Percentiles rank a stretch among this genome's conserved stretches.
phyloP scores from a whole-genome alignment of 108 stramenopile genomes.

The Discostella stelligeroides region DNA sequence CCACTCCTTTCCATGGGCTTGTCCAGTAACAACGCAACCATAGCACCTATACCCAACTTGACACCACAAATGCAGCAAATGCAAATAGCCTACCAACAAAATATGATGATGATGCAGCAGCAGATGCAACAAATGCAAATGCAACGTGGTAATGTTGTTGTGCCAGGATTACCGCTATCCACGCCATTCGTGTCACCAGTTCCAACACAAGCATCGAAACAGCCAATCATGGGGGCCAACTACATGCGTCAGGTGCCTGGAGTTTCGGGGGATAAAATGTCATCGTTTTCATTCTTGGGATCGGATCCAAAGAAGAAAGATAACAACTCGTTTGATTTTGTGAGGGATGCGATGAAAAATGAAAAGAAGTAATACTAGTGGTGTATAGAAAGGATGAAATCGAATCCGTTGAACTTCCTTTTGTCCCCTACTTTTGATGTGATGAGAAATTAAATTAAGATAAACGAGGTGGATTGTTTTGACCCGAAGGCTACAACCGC shows the following conservation, averaged over 20 bases:
- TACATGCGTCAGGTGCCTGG: conserved; percentile 60
- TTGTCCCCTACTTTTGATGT: no score
- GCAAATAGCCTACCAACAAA: conserved; percentile 84
- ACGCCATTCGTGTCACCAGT: neutral
- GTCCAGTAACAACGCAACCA: conserved; percentile 19
- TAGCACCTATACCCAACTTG: conserved; percentile 10
- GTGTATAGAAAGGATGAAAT: no score
- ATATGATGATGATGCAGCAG: conserved; percentile 77
- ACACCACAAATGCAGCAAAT: conserved; percentile 58
- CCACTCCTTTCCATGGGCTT: conserved; percentile 54
- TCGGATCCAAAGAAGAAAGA: conserved; percentile 56
- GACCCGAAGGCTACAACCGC: no score
- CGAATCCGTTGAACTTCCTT: no score
- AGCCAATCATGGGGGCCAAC: conserved; percentile 50
- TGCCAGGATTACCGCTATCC: conserved; percentile 6
- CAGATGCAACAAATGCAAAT: conserved; percentile 88
- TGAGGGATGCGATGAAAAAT: conserved; percentile 85
- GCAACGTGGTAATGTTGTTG: conserved; percentile 39
- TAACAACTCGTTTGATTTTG: conserved; percentile 83
- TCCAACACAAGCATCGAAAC: neutral
- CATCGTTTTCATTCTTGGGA: conserved; percentile 68
- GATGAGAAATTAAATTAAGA: no score
- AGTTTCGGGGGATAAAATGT: conserved; percentile 45
- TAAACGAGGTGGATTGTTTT: no score
- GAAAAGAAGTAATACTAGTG: conserved; percentile 38